Conservation (phyloP, 371 early-diverging fungal species). For the Saksenaea vasiformis region DNA sequence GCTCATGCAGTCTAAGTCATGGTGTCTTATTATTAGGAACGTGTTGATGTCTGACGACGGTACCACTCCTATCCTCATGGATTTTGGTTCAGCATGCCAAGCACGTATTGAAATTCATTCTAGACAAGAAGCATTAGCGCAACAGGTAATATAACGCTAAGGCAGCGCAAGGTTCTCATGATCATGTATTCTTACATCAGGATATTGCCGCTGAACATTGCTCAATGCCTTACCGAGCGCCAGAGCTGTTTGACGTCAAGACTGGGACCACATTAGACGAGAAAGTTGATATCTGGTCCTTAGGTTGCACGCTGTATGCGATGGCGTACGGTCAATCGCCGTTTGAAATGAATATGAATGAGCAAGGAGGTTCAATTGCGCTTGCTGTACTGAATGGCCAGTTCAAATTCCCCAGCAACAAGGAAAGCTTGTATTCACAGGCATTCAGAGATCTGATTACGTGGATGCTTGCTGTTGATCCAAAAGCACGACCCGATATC, state of each 20-base stretch:
- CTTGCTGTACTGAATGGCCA: conserved; percentile 74
- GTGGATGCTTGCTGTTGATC: conserved; percentile 68
- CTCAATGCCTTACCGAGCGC: conserved; percentile 80
- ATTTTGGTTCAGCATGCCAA: conserved; percentile 71
- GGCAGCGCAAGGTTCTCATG: neutral
- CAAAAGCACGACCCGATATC: conserved; percentile 68
- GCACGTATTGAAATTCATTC: conserved; percentile 62
- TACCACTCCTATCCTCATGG: conserved; percentile 72
- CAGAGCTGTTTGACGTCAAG: conserved; percentile 83
- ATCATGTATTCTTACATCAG: conserved; percentile 13
- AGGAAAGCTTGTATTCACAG: conserved; percentile 49
- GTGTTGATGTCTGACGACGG: conserved; percentile 67
- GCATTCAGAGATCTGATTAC: conserved; percentile 64
- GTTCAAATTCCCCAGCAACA: conserved; percentile 55
- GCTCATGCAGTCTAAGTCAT: neutral
- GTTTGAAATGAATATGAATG: conserved; percentile 69
- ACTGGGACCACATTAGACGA: conserved; percentile 61
- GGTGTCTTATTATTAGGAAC: conserved; percentile 40
- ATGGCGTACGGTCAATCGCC: conserved; percentile 78
- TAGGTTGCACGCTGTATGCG: conserved; percentile 76
- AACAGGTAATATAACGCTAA: conserved; percentile 44
- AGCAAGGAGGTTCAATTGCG: conserved; percentile 74
- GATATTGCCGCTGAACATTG: conserved; percentile 77
- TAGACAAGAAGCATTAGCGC: conserved; percentile 63
- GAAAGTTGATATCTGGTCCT: conserved; percentile 81